These are phyloP conservation scores for Claviceps sp. DNA, from an alignment of 2,329 filamentous ascomycete species.

Conservation along the genomic window DNA sequence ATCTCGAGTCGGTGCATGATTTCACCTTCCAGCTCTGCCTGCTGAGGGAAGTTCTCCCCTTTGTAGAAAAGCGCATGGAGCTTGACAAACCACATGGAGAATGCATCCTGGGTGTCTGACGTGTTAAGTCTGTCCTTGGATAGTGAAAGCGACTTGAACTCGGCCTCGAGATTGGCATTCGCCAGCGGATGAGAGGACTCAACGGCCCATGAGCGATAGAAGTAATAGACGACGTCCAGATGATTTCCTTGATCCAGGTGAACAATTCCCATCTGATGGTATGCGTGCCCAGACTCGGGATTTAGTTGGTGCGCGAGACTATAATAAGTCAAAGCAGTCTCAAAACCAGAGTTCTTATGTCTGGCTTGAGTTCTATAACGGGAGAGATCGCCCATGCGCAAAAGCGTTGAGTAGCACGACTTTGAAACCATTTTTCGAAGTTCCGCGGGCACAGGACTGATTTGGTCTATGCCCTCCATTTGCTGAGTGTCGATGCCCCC, in stretches of 20 bases:
- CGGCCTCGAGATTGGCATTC: constrained; percentile 60
- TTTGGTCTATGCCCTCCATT: constrained; percentile 28
- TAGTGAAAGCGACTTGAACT: constrained; percentile 49
- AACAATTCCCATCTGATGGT: constrained; percentile 86
- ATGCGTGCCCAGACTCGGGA: constrained; percentile 65
- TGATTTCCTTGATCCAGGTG: constrained; percentile 66
- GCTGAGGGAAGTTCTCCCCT: constrained; percentile 59
- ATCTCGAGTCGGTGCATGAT: constrained; percentile 66
- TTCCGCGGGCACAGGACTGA: constrained; percentile 31
- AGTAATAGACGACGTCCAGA: constrained; percentile 74
- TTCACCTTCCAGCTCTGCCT: constrained; percentile 73
- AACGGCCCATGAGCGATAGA: constrained; percentile 71
- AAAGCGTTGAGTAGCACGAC: constrained; percentile 71
- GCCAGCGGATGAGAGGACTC: constrained; percentile 63
- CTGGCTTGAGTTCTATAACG: constrained; percentile 70
- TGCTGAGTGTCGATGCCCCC: constrained; percentile 28
- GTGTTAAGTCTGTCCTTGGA: constrained; percentile 21
- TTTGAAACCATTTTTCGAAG: constrained; percentile 48
- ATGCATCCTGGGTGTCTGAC: constrained; percentile 46
- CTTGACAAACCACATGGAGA: constrained; percentile 71
- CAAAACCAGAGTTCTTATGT: constrained; percentile 62
- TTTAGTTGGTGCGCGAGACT: constrained; percentile 65
- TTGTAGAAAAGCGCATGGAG: constrained; percentile 77
- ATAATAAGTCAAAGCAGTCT: constrained; percentile 73
- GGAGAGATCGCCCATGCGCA: constrained; percentile 80